phyloP scores from a whole-genome alignment of 352 stramenopile genomes.

The Phytophthora megakarya region DNA sequence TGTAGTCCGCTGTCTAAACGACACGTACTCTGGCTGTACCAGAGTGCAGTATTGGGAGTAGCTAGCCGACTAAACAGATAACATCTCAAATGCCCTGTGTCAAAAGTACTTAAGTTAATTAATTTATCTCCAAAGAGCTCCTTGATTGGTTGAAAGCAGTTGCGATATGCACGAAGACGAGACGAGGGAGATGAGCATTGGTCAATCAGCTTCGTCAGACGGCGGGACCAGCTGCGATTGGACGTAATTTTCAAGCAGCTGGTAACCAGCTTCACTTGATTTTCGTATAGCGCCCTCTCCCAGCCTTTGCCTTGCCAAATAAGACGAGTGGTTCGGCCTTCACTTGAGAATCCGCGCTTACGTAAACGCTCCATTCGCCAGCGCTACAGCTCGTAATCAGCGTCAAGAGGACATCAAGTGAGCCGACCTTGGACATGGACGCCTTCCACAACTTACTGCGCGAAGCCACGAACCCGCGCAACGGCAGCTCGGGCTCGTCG shows the following conservation, averaged over 20 bases:
- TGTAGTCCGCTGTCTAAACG: no score
- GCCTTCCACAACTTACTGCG: constrained; percentile 80
- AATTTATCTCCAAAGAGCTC: no score
- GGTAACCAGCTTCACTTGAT: neutral
- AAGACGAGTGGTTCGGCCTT: constrained; percentile 36
- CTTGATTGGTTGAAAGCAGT: constrained; percentile 18
- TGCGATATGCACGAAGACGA: neutral
- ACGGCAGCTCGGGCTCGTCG: constrained; percentile 25
- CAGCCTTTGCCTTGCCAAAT: neutral
- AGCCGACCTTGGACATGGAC: constrained; percentile 56
- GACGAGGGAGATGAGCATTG: constrained; percentile 14
- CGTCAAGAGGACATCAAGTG: constrained; percentile 16
- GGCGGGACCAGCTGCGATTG: constrained; percentile 9
- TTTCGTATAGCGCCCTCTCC: constrained; percentile 24
- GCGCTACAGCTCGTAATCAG: constrained; percentile 43
- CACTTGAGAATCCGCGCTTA: constrained; percentile 49
- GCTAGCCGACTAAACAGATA: no score
- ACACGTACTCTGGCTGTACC: no score
- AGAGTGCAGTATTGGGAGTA: no score
- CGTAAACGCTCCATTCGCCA: constrained; percentile 38
- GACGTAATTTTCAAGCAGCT: neutral
- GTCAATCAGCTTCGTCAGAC: constrained; percentile 1
- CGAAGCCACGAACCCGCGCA: constrained; percentile 65
- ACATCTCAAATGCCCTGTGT: no score
- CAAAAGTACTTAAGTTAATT: no score